Evolutionary conservation across 768 basidiomycete genomes (phyloP), one percentile per base, ranked within the genome.

Genomic region (Melanogaster broomeanus): DNA sequence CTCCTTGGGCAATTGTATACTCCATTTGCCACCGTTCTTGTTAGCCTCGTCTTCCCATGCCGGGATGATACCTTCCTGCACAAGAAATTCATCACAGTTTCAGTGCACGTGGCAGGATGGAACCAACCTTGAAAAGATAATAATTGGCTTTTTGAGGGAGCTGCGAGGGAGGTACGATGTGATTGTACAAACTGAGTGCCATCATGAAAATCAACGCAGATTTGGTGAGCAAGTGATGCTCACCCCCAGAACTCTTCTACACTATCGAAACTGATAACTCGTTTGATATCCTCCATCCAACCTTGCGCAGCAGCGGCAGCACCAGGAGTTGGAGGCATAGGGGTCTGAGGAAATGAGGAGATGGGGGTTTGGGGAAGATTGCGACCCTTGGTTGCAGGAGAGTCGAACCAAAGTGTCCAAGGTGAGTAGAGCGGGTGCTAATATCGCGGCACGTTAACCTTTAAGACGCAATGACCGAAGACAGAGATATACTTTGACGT

Each of bases 221-320:
- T 21, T 34, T 16, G 28, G 30, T 52, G 34, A 31, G 50, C n/a
- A 38, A 18, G 49, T 33, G 27, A 4, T 21, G 76, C 87, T 61
- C 61, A 90, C 90, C 96, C 96, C 97, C 97, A 99, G 74, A 99
- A 99, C 71, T 98, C 96, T 74, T 99, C 97, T 18, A 99, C 97
- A 52, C 88, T 91, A 64, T 96, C 90, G 66, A 99, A 97, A 55
- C 82, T 87, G 68, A 98, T 93, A 48, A 99, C 96, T 50, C 90
- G 88, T 64, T 95, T 93, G 65, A 99, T 95, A 63, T 98, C 93
- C 64, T 99, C 96, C 92, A 98, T 97, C 97, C 97, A 99, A 19
- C 90, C 90, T 67, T 84, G 83, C 25, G 89, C 90, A 39, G 88
- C 87, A 43, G 80, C 87, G 42, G 80, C 74, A 12, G 76, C 82